Evolutionary conservation across 164 flowering plant genomes (phyloP), one percentile per base, ranked within the genome.

Genomic region (Sedum album): DNA sequence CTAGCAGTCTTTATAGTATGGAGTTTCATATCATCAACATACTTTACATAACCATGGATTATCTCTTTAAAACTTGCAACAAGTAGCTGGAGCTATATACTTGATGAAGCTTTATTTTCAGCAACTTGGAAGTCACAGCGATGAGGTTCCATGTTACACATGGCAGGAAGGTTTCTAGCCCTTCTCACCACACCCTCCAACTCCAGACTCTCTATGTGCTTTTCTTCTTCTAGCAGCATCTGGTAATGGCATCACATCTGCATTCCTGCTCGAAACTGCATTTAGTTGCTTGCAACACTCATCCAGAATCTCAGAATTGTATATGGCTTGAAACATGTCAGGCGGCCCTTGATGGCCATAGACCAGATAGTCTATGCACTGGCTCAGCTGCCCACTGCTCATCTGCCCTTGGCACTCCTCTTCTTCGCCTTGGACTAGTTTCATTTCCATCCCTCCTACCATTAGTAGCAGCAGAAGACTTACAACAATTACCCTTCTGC

Each of bases 81-180:
- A 53, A 23, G 9, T 23, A 23, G 60, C 60, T 21, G 26, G 1
- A 21, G 60, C 60, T 23, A n/a, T 5, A 21, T 25, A 23, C 14
- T 53, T 13, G 23, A 2, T 1, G 26, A 53, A 4, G 57, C 57
- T 39, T 18, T 18, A 53, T 53, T 23, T 11, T 49, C 61, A 55
- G 31, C 30, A 26, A 25, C 31, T 25, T 25, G 31, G 23, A 67
- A 48, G 13, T 25, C 39, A 23, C 69, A 67, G 14, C 39, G 28
- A n/a, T 67, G 61, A 8, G 69, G 69, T 67, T 67, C 69, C 38
- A 67, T 26, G 38, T 18, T 49, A 23, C 69, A 67, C 69, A 66
- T 66, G 4, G 68, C 68, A 0, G 68, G 38, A 31, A 44, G 68
- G 21, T 66, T 66, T 31, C 21, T 41, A 25, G 68, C 68, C 53